Base-by-base conservation (phyloP, 2,329 filamentous ascomycete genomes). In the Plenodomus biglobosus region DNA sequence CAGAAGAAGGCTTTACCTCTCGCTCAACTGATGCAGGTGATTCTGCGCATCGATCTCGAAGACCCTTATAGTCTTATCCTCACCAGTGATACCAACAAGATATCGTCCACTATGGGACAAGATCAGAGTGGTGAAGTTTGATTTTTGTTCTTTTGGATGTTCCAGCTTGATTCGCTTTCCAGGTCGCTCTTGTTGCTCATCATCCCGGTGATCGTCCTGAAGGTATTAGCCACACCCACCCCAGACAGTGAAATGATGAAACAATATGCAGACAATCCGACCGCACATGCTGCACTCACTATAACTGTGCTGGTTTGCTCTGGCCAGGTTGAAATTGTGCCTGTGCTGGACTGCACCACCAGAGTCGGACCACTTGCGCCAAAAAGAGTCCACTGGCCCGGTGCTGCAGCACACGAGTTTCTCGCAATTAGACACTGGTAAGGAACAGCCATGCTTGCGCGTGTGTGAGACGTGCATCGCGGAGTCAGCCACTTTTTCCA, bases 31-130 rank as follows among this genome's bases (percentile, higher is more conserved):
- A 22, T 77, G 76, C 21, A 96, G 73, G 2, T 73, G 73, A 1
- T 85, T 87, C 43, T 80, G 72, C 2, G 78, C 74, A 22, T 83
- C 79, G 50, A 92, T 78, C 57, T 84, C 78, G 66, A 97, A 89
- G 0, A 96, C 89, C 70, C 89, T 88, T 35, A 99, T 80, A 41
- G 82, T 85, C 76, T 99, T 99, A 76, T 97, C 94, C 64, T 95
- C 90, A n/a, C 83, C 86, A 8, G 91, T 95, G 22, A 95, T 83
- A 18, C 85, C 88, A 36, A 96, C 76, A 17, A 95, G 70, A 73
- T 95, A 78, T 36, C 81, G 78, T 13, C 85, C 83, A 56, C 88
- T 78, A 13, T 76, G 70, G 0, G 90, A 86, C 21, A 81, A 74
- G 18, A 81, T 76, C 55, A 96, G 68, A 53, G 86, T 82, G 49